Evolutionary conservation across 1,284 basidiomycete species (phyloP), one percentile per base, ranked within the genome.

Genomic region (Malassezia dermatis): DNA sequence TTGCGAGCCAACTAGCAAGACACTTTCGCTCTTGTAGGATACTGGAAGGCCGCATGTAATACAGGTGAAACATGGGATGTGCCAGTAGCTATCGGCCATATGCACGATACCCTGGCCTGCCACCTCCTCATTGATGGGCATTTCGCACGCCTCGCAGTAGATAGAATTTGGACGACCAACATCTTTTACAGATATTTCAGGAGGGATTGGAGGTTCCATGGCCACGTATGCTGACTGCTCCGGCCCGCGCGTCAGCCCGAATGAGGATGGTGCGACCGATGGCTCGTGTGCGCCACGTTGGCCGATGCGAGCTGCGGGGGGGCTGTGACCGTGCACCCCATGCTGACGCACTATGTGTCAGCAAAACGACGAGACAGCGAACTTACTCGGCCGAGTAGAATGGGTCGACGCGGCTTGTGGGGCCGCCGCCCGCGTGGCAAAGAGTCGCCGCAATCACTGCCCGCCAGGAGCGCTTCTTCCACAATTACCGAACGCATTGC

Each of bases 1-100:
- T 23, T 52, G 49, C 15, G 47, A 31, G 31, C 50, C 55, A 44
- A 57, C 55, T 8, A 57, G 39, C 44, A 57, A 17, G n/a, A 57
- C 55, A 37, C 48, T 52, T 15, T 57, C 55, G n/a, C 42, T 32
- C 23, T 52, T 41, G 24, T 37, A 26, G 12, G 47, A 43, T 13
- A 57, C 55, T 15, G 24, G 35, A 8, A 24, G 43, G 3, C 50
- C 50, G 31, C 55, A 57, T 21, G 44, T 48, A 15, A 57, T 40
- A 27, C 55, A 57, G 4, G 47, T 43, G 26, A 57, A 57, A 44
- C 55, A 57, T 10, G 13, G 28, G 1, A 51, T 24, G 21, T 57
- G 55, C 55, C 55, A 57, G 34, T 52, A 50, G 21, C 35, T 26
- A 13, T 42, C 44, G 1, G 48, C 51, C 55, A 57, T 57, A 27